Evolutionary conservation across 164 flowering plant genomes (phyloP), one percentile per base, ranked within the genome.

Genomic region (Vitis cinerea): DNA sequence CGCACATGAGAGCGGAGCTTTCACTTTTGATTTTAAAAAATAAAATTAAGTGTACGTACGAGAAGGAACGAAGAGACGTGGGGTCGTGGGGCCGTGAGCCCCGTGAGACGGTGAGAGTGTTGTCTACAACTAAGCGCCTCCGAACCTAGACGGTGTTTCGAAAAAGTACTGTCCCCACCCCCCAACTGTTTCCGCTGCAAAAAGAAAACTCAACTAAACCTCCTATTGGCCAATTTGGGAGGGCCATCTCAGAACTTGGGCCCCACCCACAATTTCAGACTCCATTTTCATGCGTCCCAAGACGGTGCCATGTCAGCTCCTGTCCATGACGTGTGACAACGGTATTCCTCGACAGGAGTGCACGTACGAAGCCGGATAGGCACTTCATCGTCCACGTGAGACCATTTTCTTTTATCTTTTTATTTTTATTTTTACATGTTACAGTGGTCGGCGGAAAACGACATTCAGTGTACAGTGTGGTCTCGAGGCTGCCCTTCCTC

Each of bases 81-180:
- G 68, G 71, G 2, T 63, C 70, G 77, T 69, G 73, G 52, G 69
- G 72, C 61, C 70, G 77, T 74, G 73, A 60, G 69, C 69, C 61
- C 77, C 69, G 72, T 74, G 70, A 65, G 61, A 27, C 61, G 23
- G 23, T 19, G 23, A 19, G 23, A 19, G 23, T 3, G 23, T 44
- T 59, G 15, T 37, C 54, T 64, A 74, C 77, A 69, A 59, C 77
- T 37, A 59, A 64, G 69, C 61, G 49, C 48, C 52, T 63, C 10
- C 75, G 71, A 67, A 73, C 75, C 71, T 73, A 55, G 71, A 68
- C 76, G 52, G 27, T 57, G 23, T 29, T 63, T 27, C 14, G 31
- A n/a, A 47, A 64, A 65, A 64, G 69, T 58, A 37, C 74, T 23
- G 2, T 9, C 68, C n/a, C 10, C 64, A 44, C 58, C 13, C 50